These are phyloP conservation scores for Mycena amicta DNA, from an alignment of 768 basidiomycete genomes.

Conservation along the genomic window DNA sequence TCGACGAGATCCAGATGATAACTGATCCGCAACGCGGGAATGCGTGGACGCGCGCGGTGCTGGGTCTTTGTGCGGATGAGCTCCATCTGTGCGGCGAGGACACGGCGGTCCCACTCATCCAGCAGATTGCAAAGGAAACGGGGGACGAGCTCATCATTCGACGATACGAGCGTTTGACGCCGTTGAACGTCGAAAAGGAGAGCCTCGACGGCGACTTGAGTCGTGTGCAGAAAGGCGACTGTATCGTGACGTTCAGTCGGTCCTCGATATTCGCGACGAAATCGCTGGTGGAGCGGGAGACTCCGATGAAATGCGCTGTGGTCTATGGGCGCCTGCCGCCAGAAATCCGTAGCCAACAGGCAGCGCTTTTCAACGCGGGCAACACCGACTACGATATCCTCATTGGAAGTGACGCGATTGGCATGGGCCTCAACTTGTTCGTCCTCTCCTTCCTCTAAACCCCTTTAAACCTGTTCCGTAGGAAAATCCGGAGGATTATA, in stretches of 20 bases:
- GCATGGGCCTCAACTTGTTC: conserved; percentile 97
- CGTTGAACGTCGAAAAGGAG: conserved; percentile 68
- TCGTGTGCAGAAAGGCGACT: conserved; percentile 79
- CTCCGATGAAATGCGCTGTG: conserved; percentile 83
- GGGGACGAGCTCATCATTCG: conserved; percentile 83
- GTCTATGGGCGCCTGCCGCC: conserved; percentile 93
- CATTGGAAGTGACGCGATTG: conserved; percentile 92
- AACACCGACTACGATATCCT: conserved; percentile 85
- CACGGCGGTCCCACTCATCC: conserved; percentile 81
- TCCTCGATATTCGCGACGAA: conserved; percentile 77
- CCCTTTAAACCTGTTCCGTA: conserved; percentile 32
- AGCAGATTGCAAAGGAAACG: conserved; percentile 65
- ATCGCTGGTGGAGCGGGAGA: conserved; percentile 64
- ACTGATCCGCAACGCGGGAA: conserved; percentile 75
- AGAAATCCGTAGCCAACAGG: conserved; percentile 90
- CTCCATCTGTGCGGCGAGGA: conserved; percentile 97
- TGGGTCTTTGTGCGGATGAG: conserved; percentile 76
- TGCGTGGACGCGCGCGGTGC: conserved; percentile 81
- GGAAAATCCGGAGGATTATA: conserved; percentile 88
- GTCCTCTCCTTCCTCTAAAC: conserved; percentile 27
- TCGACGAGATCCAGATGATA: conserved; percentile 98
- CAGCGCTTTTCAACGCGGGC: conserved; percentile 86
- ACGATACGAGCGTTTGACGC: conserved; percentile 86
- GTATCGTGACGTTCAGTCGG: conserved; percentile 85
- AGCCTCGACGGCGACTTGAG: conserved; percentile 64